phyloP scores from a whole-genome alignment of 2,329 filamentous ascomycete species.

The Pezicula carpinea region DNA sequence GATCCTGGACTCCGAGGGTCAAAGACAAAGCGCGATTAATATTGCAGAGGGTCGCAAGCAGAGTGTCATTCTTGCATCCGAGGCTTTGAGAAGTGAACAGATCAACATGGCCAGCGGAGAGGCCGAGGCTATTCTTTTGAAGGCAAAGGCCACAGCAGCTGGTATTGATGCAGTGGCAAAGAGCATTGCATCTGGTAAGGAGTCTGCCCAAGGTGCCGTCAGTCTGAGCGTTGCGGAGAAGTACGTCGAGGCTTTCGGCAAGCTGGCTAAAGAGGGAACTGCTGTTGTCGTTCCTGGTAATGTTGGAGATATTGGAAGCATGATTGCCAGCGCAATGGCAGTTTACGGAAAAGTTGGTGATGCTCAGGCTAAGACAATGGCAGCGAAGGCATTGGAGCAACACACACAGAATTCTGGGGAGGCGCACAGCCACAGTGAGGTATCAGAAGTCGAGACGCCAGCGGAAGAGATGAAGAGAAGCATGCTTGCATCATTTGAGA shows the following conservation, averaged over 20 bases:
- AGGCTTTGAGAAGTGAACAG: conserved; percentile 82
- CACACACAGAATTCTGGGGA: conserved; percentile 29
- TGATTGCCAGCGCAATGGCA: conserved; percentile 94
- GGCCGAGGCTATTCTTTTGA: conserved; percentile 85
- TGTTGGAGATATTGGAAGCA: conserved; percentile 89
- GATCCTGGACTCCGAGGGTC: conserved; percentile 95
- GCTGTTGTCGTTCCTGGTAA: conserved; percentile 95
- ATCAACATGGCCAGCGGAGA: conserved; percentile 93
- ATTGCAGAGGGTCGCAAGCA: conserved; percentile 98
- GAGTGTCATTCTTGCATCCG: conserved; percentile 91
- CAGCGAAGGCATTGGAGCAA: conserved; percentile 43
- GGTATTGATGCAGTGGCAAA: conserved; percentile 84
- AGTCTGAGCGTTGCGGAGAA: conserved; percentile 91
- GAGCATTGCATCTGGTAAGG: conserved; percentile 67
- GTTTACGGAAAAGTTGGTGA: conserved; percentile 93
- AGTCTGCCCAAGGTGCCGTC: conserved; percentile 76
- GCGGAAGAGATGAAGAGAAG: conserved; percentile 39
- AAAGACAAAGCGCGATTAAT: conserved; percentile 96
- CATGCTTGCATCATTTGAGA: conserved; percentile 44
- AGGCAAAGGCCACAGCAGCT: conserved; percentile 77
- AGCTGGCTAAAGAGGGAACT: conserved; percentile 91
- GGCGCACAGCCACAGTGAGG: conserved; percentile 12
- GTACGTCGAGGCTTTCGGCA: conserved; percentile 92
- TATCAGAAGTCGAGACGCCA: conserved; percentile 23
- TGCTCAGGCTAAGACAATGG: conserved; percentile 66